Evolutionary conservation across 805 yeast species (phyloP).

Genomic region (Metschnikowia anglica): DNA sequence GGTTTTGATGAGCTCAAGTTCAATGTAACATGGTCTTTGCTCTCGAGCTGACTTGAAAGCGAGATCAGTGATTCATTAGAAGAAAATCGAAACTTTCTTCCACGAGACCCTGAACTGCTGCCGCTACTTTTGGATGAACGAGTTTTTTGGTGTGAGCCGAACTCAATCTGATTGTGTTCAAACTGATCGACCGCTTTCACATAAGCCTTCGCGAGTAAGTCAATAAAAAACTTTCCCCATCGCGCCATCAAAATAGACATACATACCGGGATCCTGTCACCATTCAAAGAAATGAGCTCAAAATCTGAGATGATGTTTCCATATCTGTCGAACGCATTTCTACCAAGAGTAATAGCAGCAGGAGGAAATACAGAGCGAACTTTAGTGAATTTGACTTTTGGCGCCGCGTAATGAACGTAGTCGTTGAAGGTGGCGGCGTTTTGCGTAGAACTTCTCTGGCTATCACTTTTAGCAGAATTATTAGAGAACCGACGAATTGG

Average conservation of each 20-base stretch:
- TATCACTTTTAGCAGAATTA: slow-evolving; percentile 22
- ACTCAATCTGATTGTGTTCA: slow-evolving; percentile 28
- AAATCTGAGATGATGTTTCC: slow-evolving; percentile 67
- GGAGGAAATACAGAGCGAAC: slow-evolving; percentile 72
- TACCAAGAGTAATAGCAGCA: slow-evolving; percentile 73
- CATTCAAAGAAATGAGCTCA: slow-evolving; percentile 68
- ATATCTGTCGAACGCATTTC: slow-evolving; percentile 68
- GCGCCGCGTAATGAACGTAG: slow-evolving; percentile 74
- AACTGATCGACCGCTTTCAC: slow-evolving; percentile 52
- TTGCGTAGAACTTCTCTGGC: slow-evolving; percentile 16
- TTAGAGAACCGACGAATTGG: slow-evolving; percentile 23
- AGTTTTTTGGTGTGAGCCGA: slow-evolving; percentile 3
- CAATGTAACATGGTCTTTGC: slow-evolving; percentile 19
- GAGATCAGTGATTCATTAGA: slow-evolving; percentile 10
- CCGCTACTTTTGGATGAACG: slow-evolving; percentile 16
- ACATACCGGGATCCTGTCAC: slow-evolving; percentile 65
- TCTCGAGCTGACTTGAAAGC: slow-evolving; percentile 5
- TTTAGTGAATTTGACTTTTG: slow-evolving; percentile 63
- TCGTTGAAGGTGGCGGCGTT: slow-evolving; percentile 53
- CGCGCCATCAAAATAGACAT: slow-evolving; percentile 60
- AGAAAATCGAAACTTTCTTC: background rate
- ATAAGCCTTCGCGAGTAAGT: slow-evolving; percentile 60
- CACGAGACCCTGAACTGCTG: slow-evolving; percentile 9
- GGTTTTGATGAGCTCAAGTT: slow-evolving; percentile 26
- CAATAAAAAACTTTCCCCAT: slow-evolving; percentile 75